A percentile compares a stretch with the other conserved stretches of the same genome.
Evolutionary conservation across 2,329 filamentous ascomycete genomes (phyloP).

Genomic region (Diaporthe vexans): DNA sequence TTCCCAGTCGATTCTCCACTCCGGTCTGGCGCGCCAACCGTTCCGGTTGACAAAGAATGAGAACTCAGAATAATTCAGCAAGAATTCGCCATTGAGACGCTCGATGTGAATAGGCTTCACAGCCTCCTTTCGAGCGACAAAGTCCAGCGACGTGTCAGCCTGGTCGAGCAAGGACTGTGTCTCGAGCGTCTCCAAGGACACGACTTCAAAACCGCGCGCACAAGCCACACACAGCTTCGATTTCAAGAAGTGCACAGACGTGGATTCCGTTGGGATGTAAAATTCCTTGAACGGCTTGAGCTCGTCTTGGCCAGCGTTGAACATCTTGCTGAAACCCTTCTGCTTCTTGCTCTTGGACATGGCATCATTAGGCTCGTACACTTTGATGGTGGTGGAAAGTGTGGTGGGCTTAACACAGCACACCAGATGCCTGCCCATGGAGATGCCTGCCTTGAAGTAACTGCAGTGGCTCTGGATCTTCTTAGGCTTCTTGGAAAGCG

Average conservation of each 20-base stretch:
- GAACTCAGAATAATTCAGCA: slow-evolving; percentile 98
- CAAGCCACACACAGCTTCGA: slow-evolving; percentile 97
- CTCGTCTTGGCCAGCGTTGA: slow-evolving; percentile 92
- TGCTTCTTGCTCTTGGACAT: slow-evolving; percentile 96
- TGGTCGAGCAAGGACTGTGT: slow-evolving; percentile 97
- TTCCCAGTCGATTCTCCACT: slow-evolving; percentile 99
- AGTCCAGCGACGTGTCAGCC: slow-evolving; percentile 97
- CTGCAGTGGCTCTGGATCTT: slow-evolving; percentile 98
- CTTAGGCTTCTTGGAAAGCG: slow-evolving; percentile 86
- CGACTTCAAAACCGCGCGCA: slow-evolving; percentile 95
- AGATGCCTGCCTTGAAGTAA: slow-evolving; percentile 98
- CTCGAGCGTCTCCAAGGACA: slow-evolving; percentile 96
- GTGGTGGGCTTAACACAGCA: slow-evolving; percentile 97
- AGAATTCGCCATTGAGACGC: slow-evolving; percentile 94
- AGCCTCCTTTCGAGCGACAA: slow-evolving; percentile 93
- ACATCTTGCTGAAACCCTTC: slow-evolving; percentile 95
- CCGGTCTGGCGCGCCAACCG: slow-evolving; percentile 93
- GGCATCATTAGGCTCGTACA: slow-evolving; percentile 97
- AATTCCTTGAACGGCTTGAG: slow-evolving; percentile 99
- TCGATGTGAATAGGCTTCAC: slow-evolving; percentile 98
- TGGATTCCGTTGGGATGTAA: slow-evolving; percentile 98
- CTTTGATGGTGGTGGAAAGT: slow-evolving; percentile 95
- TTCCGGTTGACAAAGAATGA: slow-evolving; percentile 99
- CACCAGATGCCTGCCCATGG: slow-evolving; percentile 91
- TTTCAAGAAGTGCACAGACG: slow-evolving; percentile 96